Evolutionary conservation across 306 rosid species (phyloP).

Genomic region (Dalbergia cochinchinensis): DNA sequence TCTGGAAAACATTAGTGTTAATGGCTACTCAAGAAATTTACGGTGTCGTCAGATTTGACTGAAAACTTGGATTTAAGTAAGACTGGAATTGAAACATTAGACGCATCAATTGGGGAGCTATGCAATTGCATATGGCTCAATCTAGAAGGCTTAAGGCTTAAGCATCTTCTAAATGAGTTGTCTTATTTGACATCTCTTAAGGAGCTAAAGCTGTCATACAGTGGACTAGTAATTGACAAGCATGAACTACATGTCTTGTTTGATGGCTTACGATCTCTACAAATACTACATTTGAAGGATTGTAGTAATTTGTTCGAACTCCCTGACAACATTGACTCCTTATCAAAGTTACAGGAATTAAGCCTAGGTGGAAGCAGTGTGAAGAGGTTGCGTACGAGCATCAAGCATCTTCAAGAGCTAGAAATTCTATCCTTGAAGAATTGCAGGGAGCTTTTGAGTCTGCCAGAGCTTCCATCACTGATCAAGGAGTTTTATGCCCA

Average conservation of each 20-base stretch:
- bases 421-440: not conserved
- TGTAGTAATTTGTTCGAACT: too few relatives aligned
- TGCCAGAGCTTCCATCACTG: slow-evolving; percentile 45
- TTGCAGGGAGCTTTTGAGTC: slow-evolving; percentile 29
- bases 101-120: slow-evolving; percentile 28
- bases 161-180: slow-evolving; percentile 3
- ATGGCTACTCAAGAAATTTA: slow-evolving; percentile 25
- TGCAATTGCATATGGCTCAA: not conserved
- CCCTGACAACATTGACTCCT: too few relatives aligned
- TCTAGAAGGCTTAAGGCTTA: not conserved
- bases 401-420: slow-evolving; percentile 14
- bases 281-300: not conserved
- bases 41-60: slow-evolving; percentile 1
- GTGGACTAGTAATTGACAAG: slow-evolving; percentile 7
- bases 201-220: too few relatives aligned
- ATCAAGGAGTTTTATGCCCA: slow-evolving; percentile 28
- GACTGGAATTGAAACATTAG: slow-evolving; percentile 24
- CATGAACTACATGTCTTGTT: not conserved
- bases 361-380: slow-evolving; percentile 34
- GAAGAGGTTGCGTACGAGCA: slow-evolving; percentile 35
- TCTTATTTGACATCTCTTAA: not conserved
- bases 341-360: not conserved
- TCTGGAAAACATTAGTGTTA: slow-evolving; percentile 4
- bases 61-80: slow-evolving; percentile 46
- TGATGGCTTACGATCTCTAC: not conserved